A percentile compares a stretch with the other conserved stretches of the same genome.
Conservation (phyloP, 176 grass and related monocot species). For the Oryza meridionalis region DNA sequence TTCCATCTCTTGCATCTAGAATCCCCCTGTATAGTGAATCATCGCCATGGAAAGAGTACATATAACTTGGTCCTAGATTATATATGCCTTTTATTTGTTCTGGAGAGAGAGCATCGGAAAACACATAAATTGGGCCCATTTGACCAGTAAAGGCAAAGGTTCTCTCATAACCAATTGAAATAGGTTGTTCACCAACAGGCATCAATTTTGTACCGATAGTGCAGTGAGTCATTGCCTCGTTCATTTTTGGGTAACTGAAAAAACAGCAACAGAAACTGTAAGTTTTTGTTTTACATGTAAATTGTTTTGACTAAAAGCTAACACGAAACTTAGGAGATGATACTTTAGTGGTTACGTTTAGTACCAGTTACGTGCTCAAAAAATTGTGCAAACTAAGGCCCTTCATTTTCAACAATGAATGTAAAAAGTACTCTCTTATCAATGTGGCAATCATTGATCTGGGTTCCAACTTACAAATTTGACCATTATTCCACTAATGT, state of each 20-base stretch:
- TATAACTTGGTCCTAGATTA: conserved; percentile 95
- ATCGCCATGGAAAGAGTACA: conserved; percentile 96
- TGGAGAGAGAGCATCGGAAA: conserved; percentile 82
- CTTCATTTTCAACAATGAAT: neutral
- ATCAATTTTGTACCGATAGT: conserved; percentile 82
- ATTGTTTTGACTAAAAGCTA: conserved; percentile 8
- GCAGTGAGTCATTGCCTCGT: conserved; percentile 79
- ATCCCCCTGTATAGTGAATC: conserved; percentile 72
- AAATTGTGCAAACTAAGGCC: neutral
- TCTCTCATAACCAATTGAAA: conserved; percentile 70
- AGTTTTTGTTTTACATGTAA: conserved; percentile 25
- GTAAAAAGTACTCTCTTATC: too few relatives aligned
- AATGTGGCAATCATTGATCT: too few relatives aligned
- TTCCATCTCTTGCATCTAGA: conserved; percentile 79
- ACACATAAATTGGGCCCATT: conserved; percentile 93
- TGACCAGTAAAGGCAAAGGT: conserved; percentile 87
- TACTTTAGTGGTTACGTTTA: neutral
- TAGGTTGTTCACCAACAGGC: conserved; percentile 78
- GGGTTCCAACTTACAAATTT: neutral
- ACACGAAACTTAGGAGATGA: neutral
- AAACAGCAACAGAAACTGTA: conserved; percentile 16
- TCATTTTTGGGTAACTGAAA: conserved; percentile 93
- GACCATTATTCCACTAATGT: neutral
- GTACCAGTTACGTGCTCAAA: neutral
- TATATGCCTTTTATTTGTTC: conserved; percentile 97